phyloP scores from a whole-genome alignment of 2,329 filamentous ascomycete species.

The Cladosporium sp. region DNA sequence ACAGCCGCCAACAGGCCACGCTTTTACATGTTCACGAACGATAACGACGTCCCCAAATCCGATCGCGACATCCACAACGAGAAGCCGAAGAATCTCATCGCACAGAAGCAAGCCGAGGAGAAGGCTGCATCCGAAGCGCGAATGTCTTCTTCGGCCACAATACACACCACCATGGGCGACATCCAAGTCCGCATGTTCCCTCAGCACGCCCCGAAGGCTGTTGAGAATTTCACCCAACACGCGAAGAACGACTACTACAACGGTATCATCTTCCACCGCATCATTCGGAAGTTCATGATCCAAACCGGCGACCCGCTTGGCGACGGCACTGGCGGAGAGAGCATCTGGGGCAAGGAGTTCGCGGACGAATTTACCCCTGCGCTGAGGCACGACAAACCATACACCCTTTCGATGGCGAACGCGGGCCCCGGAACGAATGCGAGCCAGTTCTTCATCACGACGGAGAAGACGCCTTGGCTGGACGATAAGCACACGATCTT shows the following conservation, averaged over 20 bases:
- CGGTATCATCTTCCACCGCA: conserved; percentile 91
- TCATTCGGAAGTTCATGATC: conserved; percentile 99
- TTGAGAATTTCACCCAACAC: conserved; percentile 96
- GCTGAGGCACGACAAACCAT: conserved; percentile 89
- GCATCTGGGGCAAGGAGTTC: conserved; percentile 88
- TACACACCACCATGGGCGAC: conserved; percentile 92
- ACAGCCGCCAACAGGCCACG: conserved; percentile 83
- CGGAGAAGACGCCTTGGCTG: conserved; percentile 93
- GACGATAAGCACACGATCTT: conserved; percentile 97
- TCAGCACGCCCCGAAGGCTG: conserved; percentile 83
- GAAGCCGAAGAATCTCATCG: conserved; percentile 61
- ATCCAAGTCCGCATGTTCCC: conserved; percentile 91
- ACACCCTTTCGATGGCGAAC: conserved; percentile 96
- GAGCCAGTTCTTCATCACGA: conserved; percentile 97
- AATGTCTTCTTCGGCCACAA: conserved; percentile 69
- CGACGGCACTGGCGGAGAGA: conserved; percentile 83
- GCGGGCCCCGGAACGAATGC: conserved; percentile 92
- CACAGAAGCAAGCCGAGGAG: conserved; percentile 45
- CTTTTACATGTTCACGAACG: conserved; percentile 98
- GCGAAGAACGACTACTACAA: conserved; percentile 91
- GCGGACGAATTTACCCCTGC: conserved; percentile 82
- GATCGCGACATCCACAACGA: conserved; percentile 92
- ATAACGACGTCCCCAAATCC: conserved; percentile 73
- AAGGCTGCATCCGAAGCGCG: conserved; percentile 58
- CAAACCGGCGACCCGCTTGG: conserved; percentile 79